These are phyloP conservation scores for Paraconiothyrium brasiliense DNA, from an alignment of 2,329 filamentous ascomycete species.

Conservation along the genomic window DNA sequence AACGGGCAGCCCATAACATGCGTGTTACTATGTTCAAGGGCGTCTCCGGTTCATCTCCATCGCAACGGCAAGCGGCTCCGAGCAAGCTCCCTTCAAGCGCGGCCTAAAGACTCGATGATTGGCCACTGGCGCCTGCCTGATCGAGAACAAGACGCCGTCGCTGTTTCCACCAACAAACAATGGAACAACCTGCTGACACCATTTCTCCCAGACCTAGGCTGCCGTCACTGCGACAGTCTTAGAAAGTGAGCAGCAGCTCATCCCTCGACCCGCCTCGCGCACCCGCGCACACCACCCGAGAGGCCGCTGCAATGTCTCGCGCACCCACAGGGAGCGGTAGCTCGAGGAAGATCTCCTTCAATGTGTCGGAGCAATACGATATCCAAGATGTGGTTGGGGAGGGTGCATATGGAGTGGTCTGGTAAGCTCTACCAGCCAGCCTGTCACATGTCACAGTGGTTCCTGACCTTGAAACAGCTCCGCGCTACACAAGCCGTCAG, in stretches of 20 bases:
- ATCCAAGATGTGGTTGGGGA: constrained; percentile 99
- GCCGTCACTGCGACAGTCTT: constrained; percentile 11
- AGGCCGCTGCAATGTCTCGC: constrained; percentile 45
- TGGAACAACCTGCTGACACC: constrained; percentile 17
- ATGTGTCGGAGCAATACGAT: constrained; percentile 99
- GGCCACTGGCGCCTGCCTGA: constrained; percentile 25
- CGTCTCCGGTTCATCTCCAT: constrained; percentile 1
- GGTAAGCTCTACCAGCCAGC: constrained; percentile 67
- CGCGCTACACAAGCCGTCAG: constrained; percentile 95
- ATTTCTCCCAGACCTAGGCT: background rate
- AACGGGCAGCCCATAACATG: background rate
- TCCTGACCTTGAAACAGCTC: constrained; percentile 68
- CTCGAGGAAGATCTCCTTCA: constrained; percentile 97
- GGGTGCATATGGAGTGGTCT: constrained; percentile 97
- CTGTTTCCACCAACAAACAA: constrained; percentile 32
- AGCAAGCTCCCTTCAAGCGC: constrained; percentile 17
- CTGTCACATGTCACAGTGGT: constrained; percentile 9
- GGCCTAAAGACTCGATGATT: constrained; percentile 22
- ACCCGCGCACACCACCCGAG: constrained; percentile 29
- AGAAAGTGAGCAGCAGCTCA: constrained; percentile 18
- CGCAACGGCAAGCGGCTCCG: constrained; percentile 9
- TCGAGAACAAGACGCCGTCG: constrained; percentile 27
- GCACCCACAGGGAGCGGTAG: constrained; percentile 56
- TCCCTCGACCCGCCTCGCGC: constrained; percentile 25
- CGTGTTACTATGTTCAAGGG: background rate